Evolutionary conservation across 208 protist genomes (phyloP).

Genomic region (Angomonas desouzai): DNA sequence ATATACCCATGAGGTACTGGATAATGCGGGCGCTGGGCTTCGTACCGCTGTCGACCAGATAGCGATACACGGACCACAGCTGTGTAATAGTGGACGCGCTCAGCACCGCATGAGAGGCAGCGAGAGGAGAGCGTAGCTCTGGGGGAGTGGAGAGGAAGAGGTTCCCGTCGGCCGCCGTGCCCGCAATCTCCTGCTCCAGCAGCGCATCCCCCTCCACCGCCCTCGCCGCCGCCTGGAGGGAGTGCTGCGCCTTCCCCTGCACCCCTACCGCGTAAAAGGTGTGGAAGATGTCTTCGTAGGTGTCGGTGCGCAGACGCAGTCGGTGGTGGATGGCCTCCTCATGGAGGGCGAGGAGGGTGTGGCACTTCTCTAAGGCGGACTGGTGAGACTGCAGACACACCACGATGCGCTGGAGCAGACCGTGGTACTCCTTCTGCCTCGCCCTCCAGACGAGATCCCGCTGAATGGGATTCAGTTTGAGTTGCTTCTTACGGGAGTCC

Average conservation of each 20-base stretch:
- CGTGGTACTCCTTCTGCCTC: slow-evolving; percentile 57
- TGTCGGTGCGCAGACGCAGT: slow-evolving; percentile 69
- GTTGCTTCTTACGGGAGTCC: slow-evolving; percentile 26
- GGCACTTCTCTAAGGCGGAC: slow-evolving; percentile 56
- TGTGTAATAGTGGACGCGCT: slow-evolving; percentile 29
- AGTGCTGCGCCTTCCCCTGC: slow-evolving; percentile 11
- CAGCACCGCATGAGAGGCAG: slow-evolving; percentile 38
- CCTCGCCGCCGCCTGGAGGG: background rate
- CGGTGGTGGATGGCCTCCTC: slow-evolving; percentile 52
- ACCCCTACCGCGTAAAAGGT: slow-evolving; percentile 51
- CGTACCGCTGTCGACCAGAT: slow-evolving; percentile 81
- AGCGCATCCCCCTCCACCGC: slow-evolving; percentile 6
- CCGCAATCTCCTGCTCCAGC: slow-evolving; percentile 23
- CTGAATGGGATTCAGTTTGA: slow-evolving; percentile 50
- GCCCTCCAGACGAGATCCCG: slow-evolving; percentile 50
- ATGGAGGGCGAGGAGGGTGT: slow-evolving; percentile 55
- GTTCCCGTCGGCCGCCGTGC: slow-evolving; percentile 4
- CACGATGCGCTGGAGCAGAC: slow-evolving; percentile 43
- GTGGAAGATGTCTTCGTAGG: slow-evolving; percentile 83
- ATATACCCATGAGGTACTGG: slow-evolving; percentile 76
- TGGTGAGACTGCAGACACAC: slow-evolving; percentile 62
- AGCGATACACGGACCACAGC: slow-evolving; percentile 76
- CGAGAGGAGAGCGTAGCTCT: slow-evolving; percentile 31
- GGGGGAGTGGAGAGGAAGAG: slow-evolving; percentile 26
- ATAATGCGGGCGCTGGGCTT: slow-evolving; percentile 58